Conservation (phyloP, 352 stramenopile species). For the Pythium dissimile region DNA sequence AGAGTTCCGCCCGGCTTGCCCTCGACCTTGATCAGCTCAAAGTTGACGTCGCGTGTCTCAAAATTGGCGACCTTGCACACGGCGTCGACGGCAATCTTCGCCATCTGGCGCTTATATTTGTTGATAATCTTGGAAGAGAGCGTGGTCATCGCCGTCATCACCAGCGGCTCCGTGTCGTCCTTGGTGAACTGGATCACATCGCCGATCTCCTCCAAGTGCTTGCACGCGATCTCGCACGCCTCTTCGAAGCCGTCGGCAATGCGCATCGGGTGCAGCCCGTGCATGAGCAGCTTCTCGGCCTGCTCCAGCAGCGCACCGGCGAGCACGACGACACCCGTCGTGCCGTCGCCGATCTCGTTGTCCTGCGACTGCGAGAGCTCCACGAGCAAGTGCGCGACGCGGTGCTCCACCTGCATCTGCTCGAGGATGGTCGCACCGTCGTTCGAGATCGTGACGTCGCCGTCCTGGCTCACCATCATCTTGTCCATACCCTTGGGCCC, state of each 20-base stretch:
- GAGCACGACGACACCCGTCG: conserved; percentile 99
- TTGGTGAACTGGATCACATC: conserved; percentile 96
- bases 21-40: conserved; percentile 99
- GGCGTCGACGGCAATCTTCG: conserved; percentile 97
- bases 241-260: conserved; percentile 99
- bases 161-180: conserved; percentile 93
- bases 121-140: conserved; percentile 99
- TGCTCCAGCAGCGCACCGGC: conserved; percentile 97
- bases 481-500: conserved; percentile 99
- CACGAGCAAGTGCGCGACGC: conserved; percentile 97
- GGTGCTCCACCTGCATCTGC: conserved; percentile 99
- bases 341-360: conserved; percentile 99
- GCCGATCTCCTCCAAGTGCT: conserved; percentile 93
- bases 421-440: conserved; percentile 99
- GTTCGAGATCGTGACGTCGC: conserved; percentile 99
- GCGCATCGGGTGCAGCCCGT: conserved; percentile 97
- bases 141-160: conserved; percentile 98
- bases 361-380: conserved; percentile 99
- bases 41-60: conserved; percentile 99
- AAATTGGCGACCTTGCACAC: conserved; percentile 98
- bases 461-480: conserved; percentile 99
- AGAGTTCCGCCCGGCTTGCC: conserved; percentile 97
- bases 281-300: conserved; percentile 94
- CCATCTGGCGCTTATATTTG: conserved; percentile 98
- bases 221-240: conserved; percentile 95